Conservation (phyloP, 108 stramenopile genomes). For the Cyclotella atomus region DNA sequence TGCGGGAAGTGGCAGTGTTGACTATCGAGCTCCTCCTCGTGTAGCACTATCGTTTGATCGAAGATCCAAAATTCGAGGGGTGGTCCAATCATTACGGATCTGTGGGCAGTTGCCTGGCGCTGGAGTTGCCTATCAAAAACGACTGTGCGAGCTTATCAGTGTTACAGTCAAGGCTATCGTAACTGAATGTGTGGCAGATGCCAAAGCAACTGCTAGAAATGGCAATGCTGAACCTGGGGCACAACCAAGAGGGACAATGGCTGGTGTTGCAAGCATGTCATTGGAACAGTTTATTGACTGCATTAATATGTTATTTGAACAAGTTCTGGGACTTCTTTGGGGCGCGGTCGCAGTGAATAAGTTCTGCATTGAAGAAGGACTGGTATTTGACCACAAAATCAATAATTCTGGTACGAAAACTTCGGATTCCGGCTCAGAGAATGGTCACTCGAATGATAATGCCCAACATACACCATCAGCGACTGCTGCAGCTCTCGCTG, state of each 20-base stretch:
- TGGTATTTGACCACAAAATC: conserved; percentile 41
- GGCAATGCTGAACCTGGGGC: conserved; percentile 9
- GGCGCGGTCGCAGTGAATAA: conserved; percentile 68
- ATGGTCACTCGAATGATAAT: conserved; percentile 5
- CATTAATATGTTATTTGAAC: conserved; percentile 87
- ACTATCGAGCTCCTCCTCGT: conserved; percentile 43
- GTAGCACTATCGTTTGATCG: conserved; percentile 33
- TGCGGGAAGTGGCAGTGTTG: conserved; percentile 17
- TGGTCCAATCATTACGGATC: conserved; percentile 61
- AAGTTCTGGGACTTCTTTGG: conserved; percentile 68
- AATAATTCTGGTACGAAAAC: conserved; percentile 1
- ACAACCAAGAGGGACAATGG: conserved; percentile 31
- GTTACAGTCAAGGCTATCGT: conserved; percentile 91
- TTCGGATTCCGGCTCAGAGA: conserved; percentile 2
- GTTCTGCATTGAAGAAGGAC: conserved; percentile 60
- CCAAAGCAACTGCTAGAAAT: conserved; percentile 26
- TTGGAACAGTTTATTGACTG: conserved; percentile 83
- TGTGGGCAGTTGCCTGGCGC: conserved; percentile 44
- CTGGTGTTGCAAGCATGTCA: conserved; percentile 79
- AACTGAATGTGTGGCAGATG: conserved; percentile 79
- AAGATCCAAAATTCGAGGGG: conserved; percentile 47
- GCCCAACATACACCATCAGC: conserved; percentile 49
- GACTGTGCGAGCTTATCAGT: conserved; percentile 77
- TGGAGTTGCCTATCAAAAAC: conserved; percentile 57
- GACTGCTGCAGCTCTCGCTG: conserved; percentile 66